A percentile compares a stretch with the other conserved stretches of the same genome.
phyloP scores from a whole-genome alignment of 345 rosid genomes.

The Clausena lansium region DNA sequence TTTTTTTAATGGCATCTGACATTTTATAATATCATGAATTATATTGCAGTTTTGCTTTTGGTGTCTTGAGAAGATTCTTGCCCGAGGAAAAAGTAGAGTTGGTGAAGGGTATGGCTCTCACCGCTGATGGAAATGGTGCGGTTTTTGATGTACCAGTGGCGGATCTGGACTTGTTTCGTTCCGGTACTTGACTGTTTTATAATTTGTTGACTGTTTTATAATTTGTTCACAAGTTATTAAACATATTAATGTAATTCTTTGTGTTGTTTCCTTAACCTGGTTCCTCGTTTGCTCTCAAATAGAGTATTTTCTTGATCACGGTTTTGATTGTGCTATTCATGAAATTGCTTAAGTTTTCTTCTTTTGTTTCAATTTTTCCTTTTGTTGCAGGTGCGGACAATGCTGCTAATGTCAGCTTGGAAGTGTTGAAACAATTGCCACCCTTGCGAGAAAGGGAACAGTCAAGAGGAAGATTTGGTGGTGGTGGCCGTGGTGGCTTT shows the following conservation, averaged over 20 bases:
- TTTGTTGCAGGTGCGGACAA: slow-evolving; percentile 51
- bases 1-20: background rate
- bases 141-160: slow-evolving; percentile 76
- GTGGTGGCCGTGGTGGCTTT: slow-evolving; percentile 40
- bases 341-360: background rate
- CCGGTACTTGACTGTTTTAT: slow-evolving; percentile 35
- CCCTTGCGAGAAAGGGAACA: slow-evolving; percentile 67
- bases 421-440: slow-evolving; percentile 67
- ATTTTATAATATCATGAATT: background rate
- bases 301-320: background rate
- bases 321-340: background rate
- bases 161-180: slow-evolving; percentile 60
- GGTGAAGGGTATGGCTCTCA: slow-evolving; percentile 69
- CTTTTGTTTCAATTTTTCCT: background rate
- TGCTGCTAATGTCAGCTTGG: slow-evolving; percentile 63
- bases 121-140: slow-evolving; percentile 76
- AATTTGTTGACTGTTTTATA: background rate
- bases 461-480: slow-evolving; percentile 62
- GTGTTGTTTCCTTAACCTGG: background rate
- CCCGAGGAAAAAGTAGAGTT: slow-evolving; percentile 92
- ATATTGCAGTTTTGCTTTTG: slow-evolving; percentile 54
- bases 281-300: background rate
- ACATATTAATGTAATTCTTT: background rate
- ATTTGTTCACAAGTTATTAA: background rate
- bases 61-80: slow-evolving; percentile 71